Conservation (phyloP, 306 rosid species). For the Boehmeria nivea region DNA sequence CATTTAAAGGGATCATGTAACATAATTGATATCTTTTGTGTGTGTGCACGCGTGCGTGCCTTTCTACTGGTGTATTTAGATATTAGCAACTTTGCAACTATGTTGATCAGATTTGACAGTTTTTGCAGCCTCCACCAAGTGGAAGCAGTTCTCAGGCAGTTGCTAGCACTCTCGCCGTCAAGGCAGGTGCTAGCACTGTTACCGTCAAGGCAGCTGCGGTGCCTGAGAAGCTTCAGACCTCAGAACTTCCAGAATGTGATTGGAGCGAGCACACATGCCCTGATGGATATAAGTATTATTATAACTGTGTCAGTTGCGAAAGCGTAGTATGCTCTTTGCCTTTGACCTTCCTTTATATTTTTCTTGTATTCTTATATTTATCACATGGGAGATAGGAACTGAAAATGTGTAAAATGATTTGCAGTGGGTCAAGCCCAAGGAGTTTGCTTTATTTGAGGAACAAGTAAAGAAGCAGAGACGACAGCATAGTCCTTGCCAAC, state of each 20-base stretch:
- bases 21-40: no score
- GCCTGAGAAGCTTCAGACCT: slow-evolving; percentile 33
- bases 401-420: slow-evolving; percentile 23
- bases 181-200: slow-evolving; percentile 28
- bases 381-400: no score
- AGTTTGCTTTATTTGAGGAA: slow-evolving; percentile 53
- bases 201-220: slow-evolving; percentile 30
- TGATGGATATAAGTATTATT: slow-evolving; percentile 73
- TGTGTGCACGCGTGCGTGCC: background rate
- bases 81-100: no score
- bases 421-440: slow-evolving; percentile 94
- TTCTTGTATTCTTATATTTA: no score
- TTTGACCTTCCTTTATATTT: background rate
- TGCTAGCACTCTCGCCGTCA: slow-evolving; percentile 26
- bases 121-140: slow-evolving; percentile 34
- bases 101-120: background rate
- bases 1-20: background rate
- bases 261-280: slow-evolving; percentile 95
- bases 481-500: slow-evolving; percentile 33
- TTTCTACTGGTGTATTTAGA: background rate
- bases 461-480: slow-evolving; percentile 42
- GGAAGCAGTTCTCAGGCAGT: slow-evolving; percentile 35
- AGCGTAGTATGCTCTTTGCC: slow-evolving; percentile 56
- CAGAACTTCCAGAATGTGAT: slow-evolving; percentile 57
- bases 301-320: slow-evolving; percentile 70